Percentiles rank a stretch among this genome's conserved stretches.
These are phyloP conservation scores for Salix brachista DNA, from an alignment of 345 rosid genomes.

Conservation along the genomic window DNA sequence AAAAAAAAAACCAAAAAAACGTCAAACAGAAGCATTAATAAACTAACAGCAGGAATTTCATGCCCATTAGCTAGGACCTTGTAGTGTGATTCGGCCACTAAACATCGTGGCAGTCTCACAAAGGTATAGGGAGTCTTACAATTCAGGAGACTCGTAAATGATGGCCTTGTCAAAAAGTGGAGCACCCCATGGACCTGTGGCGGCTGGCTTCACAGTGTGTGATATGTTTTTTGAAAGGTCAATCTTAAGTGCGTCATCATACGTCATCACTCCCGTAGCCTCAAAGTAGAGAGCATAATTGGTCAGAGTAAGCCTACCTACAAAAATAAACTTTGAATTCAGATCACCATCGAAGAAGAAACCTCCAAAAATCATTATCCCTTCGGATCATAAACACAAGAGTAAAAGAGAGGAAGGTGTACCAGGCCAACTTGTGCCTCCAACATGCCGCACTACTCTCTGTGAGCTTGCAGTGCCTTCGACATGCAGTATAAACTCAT, in stretches of 20 bases:
- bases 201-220: conserved; percentile 51
- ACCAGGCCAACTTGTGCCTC: conserved; percentile 92
- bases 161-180: conserved; percentile 94
- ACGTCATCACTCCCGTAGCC: conserved; percentile 65
- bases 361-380: neutral
- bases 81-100: neutral
- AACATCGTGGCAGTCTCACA: neutral
- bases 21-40: neutral
- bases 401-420: conserved; percentile 1
- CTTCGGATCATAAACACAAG: neutral
- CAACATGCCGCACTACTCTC: conserved; percentile 79
- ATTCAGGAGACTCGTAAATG: conserved; percentile 57
- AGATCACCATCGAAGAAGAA: neutral
- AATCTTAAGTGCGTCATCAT: conserved; percentile 80
- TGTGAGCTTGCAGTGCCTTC: conserved; percentile 84
- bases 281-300: conserved; percentile 91
- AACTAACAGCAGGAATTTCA: too few relatives aligned
- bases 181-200: conserved; percentile 98
- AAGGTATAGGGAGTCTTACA: conserved; percentile 46
- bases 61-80: too few relatives aligned
- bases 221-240: conserved; percentile 56
- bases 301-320: conserved; percentile 87
- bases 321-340: conserved; percentile 12
- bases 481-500: conserved; percentile 81
- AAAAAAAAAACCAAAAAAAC: neutral